Conservation (phyloP, 345 rosid species). For the Salix brachista region DNA sequence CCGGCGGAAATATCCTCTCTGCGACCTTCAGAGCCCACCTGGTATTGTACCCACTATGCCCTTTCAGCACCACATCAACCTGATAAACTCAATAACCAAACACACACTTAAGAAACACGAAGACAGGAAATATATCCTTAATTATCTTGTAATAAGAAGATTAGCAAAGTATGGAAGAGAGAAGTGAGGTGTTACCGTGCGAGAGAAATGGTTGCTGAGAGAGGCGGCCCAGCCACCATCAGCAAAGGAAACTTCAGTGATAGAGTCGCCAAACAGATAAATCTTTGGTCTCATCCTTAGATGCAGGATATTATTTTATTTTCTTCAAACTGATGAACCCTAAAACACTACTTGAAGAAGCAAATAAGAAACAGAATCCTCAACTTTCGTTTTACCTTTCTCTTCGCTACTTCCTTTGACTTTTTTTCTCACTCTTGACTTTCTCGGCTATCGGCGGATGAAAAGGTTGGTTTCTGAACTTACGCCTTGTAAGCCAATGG, state of each 20-base stretch:
- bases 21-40: conserved; percentile 74
- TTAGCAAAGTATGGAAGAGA: not conserved
- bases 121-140: not conserved
- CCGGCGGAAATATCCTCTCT: conserved; percentile 54
- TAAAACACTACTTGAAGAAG: not conserved
- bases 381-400: not conserved
- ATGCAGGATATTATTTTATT: not conserved
- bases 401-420: not conserved
- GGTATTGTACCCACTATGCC: conserved; percentile 78
- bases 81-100: conserved; percentile 8
- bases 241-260: conserved; percentile 69
- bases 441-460: not conserved
- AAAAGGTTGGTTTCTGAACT: not conserved
- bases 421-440: not conserved
- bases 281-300: conserved; percentile 60
- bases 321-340: not conserved
- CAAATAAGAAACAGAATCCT: not conserved
- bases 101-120: not conserved
- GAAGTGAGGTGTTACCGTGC: conserved; percentile 41
- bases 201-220: conserved; percentile 68
- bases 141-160: not conserved
- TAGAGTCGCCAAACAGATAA: conserved; percentile 83
- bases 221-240: conserved; percentile 84
- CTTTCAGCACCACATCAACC: conserved; percentile 72
- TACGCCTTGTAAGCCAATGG: not conserved